A percentile compares a stretch with the other conserved stretches of the same genome.
These are phyloP conservation scores for Moricandia moricandioides DNA, from an alignment of 345 rosid species.

Conservation along the genomic window DNA sequence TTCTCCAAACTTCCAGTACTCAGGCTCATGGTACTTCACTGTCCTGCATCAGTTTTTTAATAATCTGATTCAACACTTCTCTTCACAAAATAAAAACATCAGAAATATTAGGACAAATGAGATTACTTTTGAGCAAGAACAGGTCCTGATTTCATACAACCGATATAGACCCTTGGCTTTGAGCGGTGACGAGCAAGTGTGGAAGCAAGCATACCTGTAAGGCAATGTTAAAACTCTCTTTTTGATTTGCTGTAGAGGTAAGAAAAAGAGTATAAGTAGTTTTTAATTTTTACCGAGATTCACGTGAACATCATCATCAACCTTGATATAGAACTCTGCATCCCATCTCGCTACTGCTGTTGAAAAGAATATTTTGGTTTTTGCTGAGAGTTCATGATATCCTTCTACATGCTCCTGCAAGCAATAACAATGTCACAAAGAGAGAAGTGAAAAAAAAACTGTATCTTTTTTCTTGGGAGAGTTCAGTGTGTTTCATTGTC, in stretches of 20 bases:
- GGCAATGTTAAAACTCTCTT: background rate
- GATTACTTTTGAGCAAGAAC: conserved; percentile 89
- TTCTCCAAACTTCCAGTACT: conserved; percentile 97
- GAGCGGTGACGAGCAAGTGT: conserved; percentile 86
- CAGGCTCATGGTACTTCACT: conserved; percentile 97
- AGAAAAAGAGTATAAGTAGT: background rate
- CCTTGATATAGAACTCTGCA: conserved; percentile 89
- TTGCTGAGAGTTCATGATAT: conserved; percentile 93
- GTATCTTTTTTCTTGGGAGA: background rate
- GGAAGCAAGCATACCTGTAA: conserved; percentile 74
- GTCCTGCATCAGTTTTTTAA: conserved; percentile 43
- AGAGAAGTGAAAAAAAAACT: background rate
- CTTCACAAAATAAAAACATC: background rate
- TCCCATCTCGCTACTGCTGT: conserved; percentile 96
- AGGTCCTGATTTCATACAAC: conserved; percentile 99
- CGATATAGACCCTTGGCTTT: conserved; percentile 88
- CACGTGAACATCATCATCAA: conserved; percentile 99
- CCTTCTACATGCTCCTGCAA: conserved; percentile 95
- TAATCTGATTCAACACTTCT: background rate
- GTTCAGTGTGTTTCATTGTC: background rate
- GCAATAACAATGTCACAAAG: background rate
- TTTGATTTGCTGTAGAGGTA: background rate
- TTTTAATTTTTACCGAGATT: conserved; percentile 63
- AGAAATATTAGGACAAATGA: background rate
- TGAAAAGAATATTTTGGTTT: conserved; percentile 87